Evolutionary conservation across 352 stramenopile genomes (phyloP).

Genomic region (Globisporangium uncinulatum): DNA sequence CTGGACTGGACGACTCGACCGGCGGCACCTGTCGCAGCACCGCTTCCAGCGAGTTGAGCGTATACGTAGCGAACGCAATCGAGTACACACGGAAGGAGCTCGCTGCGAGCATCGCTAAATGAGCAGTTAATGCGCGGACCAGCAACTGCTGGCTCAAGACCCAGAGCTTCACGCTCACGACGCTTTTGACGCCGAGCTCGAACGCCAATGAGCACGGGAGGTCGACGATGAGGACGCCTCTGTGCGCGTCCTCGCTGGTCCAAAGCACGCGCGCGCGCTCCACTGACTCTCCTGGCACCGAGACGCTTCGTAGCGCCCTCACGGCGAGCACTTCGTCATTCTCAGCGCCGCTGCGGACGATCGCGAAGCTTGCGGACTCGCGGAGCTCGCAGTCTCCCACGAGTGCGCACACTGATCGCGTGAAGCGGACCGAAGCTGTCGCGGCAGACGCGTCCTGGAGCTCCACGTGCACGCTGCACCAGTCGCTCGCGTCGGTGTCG

Average conservation of each 20-base stretch:
- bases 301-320: constrained; percentile 8
- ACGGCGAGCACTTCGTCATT: constrained; percentile 14
- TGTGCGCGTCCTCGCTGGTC: constrained; percentile 3
- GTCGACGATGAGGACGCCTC: constrained; percentile 3
- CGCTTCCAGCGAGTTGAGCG: constrained; percentile 4
- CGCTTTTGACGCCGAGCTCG: constrained; percentile 1
- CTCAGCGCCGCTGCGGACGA: neutral
- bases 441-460: neutral
- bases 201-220: constrained; percentile 11
- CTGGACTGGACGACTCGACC: neutral
- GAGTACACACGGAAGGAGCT: constrained; percentile 6
- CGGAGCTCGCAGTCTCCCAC: neutral
- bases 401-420: constrained; percentile 4
- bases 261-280: constrained; percentile 10
- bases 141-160: constrained; percentile 4
- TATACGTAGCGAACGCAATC: constrained; percentile 3
- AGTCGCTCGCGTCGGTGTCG: neutral
- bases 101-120: neutral
- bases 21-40: neutral
- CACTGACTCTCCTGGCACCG: constrained; percentile 9
- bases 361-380: neutral
- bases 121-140: neutral
- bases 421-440: constrained; percentile 3
- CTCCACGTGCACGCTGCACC: constrained; percentile 5
- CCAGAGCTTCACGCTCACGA: neutral